Evolutionary conservation across 2,329 filamentous ascomycete genomes (phyloP).

Genomic region (Botrytis aclada): DNA sequence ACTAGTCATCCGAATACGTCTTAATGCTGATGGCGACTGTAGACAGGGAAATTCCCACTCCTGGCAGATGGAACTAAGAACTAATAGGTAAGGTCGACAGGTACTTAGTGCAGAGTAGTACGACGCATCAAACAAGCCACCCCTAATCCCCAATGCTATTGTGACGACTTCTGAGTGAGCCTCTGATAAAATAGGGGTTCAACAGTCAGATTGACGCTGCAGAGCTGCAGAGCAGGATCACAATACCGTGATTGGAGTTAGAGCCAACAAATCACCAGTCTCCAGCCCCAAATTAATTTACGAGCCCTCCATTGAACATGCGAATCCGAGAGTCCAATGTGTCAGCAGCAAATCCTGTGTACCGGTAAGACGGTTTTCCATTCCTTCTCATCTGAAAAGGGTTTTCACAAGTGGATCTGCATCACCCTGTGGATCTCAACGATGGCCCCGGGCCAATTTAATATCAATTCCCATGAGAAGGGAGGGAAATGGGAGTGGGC

Average conservation of each 20-base stretch:
- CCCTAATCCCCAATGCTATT: background rate
- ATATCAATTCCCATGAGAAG: background rate
- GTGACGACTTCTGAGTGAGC: background rate
- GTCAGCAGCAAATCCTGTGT: background rate
- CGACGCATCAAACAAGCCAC: background rate
- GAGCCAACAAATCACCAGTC: background rate
- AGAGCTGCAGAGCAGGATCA: background rate
- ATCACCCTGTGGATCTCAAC: background rate
- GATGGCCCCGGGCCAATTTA: background rate
- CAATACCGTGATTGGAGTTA: background rate
- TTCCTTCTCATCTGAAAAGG: background rate
- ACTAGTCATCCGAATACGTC: background rate
- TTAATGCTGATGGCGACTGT: background rate
- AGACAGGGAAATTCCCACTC: background rate
- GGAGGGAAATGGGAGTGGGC: background rate
- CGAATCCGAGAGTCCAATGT: background rate
- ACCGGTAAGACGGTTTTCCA: background rate
- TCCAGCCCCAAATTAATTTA: background rate
- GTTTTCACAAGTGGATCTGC: background rate
- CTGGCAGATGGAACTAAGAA: background rate
- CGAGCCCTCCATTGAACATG: background rate
- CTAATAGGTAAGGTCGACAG: background rate
- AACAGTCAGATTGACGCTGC: background rate
- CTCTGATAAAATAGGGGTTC: conserved; percentile 3
- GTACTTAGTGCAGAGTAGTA: background rate